Base-by-base conservation (phyloP, 2,329 filamentous ascomycete species). In the Colletotrichum sp. region DNA sequence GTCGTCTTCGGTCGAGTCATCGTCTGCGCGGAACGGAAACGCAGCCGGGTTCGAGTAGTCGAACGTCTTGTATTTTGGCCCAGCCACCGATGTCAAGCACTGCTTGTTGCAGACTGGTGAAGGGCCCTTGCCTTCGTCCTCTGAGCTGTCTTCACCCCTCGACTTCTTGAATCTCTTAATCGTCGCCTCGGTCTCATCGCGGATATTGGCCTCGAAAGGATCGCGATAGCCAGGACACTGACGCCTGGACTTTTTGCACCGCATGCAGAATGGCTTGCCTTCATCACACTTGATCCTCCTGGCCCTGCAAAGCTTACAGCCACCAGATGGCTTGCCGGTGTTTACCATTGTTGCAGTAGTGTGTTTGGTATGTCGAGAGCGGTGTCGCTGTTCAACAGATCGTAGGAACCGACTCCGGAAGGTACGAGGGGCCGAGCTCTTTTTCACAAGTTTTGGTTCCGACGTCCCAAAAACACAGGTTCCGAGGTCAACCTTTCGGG, bases 201-300 rank as follows among this genome's bases (percentile, higher is more conserved):
- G 79, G 7, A 80, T 77, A 18, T 79, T 80, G 76, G 80, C 77
- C 55, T 80, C 79, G 28, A 80, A 80, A 13, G 79, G 77, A 57
- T 80, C 77, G 39, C 77, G 77, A 49, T 80, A 80, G 24, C 79
- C 79, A 4, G 79, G 79, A n/a, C 79, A 80, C 24, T 78, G 75
- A 15, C 78, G 76, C n/a, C 78, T 78, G 3, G 78, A 77, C 57
- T 80, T 80, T 34, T 71, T 78, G 72, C 79, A 80, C 60, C 80
- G 78, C 68, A 80, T 75, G 69, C 79, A 80, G 34, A 76, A 78
- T 5, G 79, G 79, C 69, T 78, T 80, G 52, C 68, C 78, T 69
- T 80, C 79, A 24, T 80, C 79, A 52, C 79, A 80, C 63, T 80
- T 80, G 60, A 80, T 80, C 26, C 79, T 76, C 34, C 79, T 71